A percentile compares a stretch with the other conserved stretches of the same genome.
Conservation (phyloP, 768 basidiomycete species). For the Rhizopogon sp. region DNA sequence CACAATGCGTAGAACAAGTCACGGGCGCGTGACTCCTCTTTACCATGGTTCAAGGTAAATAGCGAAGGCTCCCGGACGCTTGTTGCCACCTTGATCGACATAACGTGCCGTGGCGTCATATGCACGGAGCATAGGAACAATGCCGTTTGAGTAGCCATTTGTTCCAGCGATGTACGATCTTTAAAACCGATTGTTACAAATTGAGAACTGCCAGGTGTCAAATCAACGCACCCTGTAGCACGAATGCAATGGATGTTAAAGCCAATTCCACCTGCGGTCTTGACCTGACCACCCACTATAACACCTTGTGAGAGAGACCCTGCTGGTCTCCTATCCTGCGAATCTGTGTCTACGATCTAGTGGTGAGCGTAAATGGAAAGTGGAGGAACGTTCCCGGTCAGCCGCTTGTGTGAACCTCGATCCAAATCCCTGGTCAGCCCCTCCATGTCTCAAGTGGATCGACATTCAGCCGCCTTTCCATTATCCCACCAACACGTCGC, state of each 20-base stretch:
- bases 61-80: conserved; percentile 96
- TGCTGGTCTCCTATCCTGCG: too few relatives aligned
- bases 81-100: conserved; percentile 98
- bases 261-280: conserved; percentile 98
- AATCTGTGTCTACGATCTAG: too few relatives aligned
- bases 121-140: conserved; percentile 98
- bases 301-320: too few relatives aligned
- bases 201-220: neutral
- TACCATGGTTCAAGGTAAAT: conserved; percentile 99
- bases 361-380: too few relatives aligned
- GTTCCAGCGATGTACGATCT: conserved; percentile 99
- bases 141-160: conserved; percentile 98
- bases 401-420: neutral
- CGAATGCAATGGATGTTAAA: conserved; percentile 95
- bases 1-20: conserved; percentile 98
- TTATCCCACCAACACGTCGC: neutral
- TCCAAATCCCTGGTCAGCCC: neutral
- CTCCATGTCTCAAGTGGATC: neutral
- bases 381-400: too few relatives aligned
- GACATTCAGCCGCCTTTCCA: neutral
- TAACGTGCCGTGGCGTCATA: conserved; percentile 98
- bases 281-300: conserved; percentile 23
- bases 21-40: conserved; percentile 93
- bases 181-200: neutral
- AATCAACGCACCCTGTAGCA: conserved; percentile 73